A percentile compares a stretch with the other conserved stretches of the same genome.
Evolutionary conservation across 2,329 filamentous ascomycete species (phyloP).

Genomic region (Tolypocladium pustulatum): DNA sequence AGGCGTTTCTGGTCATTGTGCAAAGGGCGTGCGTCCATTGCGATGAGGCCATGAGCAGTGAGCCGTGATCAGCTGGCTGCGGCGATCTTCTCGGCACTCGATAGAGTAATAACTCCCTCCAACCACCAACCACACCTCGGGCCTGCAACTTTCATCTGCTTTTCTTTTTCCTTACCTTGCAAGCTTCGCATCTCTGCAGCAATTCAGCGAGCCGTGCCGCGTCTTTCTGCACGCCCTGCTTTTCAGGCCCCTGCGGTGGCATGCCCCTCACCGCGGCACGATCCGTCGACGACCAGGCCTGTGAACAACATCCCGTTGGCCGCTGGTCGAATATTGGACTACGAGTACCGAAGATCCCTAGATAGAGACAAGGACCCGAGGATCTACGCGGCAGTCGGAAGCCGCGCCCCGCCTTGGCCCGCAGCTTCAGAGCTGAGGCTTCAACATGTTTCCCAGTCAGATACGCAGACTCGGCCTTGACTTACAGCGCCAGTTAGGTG

Average conservation of each 20-base stretch:
- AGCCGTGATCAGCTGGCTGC: not conserved
- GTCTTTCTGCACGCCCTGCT: not conserved
- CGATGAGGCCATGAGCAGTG: not conserved
- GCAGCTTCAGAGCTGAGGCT: not conserved
- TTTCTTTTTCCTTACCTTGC: not conserved
- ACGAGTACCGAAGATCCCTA: not conserved
- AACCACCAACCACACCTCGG: no score
- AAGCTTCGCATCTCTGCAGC: not conserved
- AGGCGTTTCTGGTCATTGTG: not conserved
- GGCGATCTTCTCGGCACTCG: not conserved
- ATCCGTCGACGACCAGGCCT: not conserved
- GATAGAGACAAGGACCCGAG: not conserved
- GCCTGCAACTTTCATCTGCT: not conserved
- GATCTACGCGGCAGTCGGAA: not conserved
- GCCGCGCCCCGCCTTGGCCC: not conserved
- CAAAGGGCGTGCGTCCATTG: not conserved
- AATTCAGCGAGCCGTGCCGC: not conserved
- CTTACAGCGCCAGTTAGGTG: not conserved
- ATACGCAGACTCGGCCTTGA: not conserved
- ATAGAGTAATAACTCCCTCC: no score
- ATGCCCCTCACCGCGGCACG: not conserved
- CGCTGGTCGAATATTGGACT: not conserved
- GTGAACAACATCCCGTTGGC: not conserved
- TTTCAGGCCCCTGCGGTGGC: not conserved
- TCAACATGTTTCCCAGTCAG: not conserved